Conservation (phyloP, 2,329 filamentous ascomycete genomes). For the Fusarium secorum region DNA sequence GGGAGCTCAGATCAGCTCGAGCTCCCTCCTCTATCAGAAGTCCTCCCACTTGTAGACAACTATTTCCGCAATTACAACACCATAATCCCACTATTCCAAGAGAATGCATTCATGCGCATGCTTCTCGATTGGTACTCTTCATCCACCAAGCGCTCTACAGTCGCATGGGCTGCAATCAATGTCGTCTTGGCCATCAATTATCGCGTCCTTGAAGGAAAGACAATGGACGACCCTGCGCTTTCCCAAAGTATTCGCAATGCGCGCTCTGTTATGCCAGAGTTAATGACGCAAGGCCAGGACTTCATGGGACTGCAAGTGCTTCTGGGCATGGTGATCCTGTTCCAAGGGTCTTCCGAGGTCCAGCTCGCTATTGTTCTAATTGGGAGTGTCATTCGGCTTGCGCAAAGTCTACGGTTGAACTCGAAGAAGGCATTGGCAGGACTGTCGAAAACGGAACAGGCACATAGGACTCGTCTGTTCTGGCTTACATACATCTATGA, state of each 20-base stretch:
- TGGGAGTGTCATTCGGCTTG: slow-evolving; percentile 45
- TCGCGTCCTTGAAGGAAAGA: slow-evolving; percentile 29
- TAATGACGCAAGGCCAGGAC: slow-evolving; percentile 44
- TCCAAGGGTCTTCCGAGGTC: slow-evolving; percentile 44
- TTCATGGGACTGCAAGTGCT: slow-evolving; percentile 47
- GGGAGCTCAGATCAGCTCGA: slow-evolving; percentile 5
- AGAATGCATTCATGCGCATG: slow-evolving; percentile 46
- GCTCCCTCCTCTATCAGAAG: slow-evolving; percentile 25
- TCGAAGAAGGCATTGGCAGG: slow-evolving; percentile 26
- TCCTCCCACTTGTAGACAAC: slow-evolving; percentile 30
- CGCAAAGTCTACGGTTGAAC: slow-evolving; percentile 46
- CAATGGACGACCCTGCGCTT: slow-evolving; percentile 26
- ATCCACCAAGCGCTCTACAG: slow-evolving; percentile 21
- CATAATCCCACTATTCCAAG: slow-evolving; percentile 47
- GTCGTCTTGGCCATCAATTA: slow-evolving; percentile 47
- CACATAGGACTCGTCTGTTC: slow-evolving; percentile 46
- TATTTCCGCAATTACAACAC: slow-evolving; percentile 34
- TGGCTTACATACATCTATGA: slow-evolving; percentile 50
- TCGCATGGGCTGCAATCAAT: slow-evolving; percentile 47
- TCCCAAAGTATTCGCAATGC: slow-evolving; percentile 44
- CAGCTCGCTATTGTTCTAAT: slow-evolving; percentile 45
- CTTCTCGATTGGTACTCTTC: slow-evolving; percentile 46
- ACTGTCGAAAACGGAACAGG: background rate
- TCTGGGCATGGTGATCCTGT: slow-evolving; percentile 46
- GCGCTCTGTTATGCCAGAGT: slow-evolving; percentile 44